A percentile compares a stretch with the other conserved stretches of the same genome.
Conservation (phyloP, 2,329 filamentous ascomycete genomes). For the Pseudogymnoascus sp. region DNA sequence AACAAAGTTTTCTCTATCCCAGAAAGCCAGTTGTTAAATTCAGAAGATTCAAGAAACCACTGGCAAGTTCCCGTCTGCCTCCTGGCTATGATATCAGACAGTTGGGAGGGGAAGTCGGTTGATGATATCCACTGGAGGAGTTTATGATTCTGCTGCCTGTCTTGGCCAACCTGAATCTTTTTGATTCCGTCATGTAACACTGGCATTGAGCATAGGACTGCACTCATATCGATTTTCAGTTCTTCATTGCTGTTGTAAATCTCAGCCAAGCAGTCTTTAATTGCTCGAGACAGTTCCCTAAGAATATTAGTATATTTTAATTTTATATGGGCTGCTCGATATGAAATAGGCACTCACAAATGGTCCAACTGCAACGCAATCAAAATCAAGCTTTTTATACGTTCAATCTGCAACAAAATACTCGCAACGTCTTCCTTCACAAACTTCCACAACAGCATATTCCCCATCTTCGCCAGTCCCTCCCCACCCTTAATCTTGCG, state of each 20-base stretch:
- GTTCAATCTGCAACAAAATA: not conserved
- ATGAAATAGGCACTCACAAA: not conserved
- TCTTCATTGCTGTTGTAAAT: not conserved
- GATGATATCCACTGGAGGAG: constrained; percentile 32
- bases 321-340: not conserved
- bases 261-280: not conserved
- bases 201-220: not conserved
- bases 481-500: not conserved
- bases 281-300: not conserved
- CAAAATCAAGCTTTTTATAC: not conserved
- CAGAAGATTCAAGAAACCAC: constrained; percentile 14
- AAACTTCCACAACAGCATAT: not conserved
- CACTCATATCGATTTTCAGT: not conserved
- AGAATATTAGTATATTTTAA: not conserved
- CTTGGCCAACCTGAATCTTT: not conserved
- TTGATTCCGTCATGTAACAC: not conserved
- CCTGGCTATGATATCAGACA: constrained; percentile 32
- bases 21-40: constrained; percentile 13
- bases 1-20: constrained; percentile 11
- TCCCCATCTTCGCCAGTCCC: not conserved
- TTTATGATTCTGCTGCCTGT: not conserved
- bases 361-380: not conserved
- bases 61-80: constrained; percentile 28
- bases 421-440: not conserved
- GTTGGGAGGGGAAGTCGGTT: constrained; percentile 32